Evolutionary conservation across 2,329 filamentous ascomycete genomes (phyloP), one percentile per base, ranked within the genome.

Genomic region (Rachicladosporium sp.): DNA sequence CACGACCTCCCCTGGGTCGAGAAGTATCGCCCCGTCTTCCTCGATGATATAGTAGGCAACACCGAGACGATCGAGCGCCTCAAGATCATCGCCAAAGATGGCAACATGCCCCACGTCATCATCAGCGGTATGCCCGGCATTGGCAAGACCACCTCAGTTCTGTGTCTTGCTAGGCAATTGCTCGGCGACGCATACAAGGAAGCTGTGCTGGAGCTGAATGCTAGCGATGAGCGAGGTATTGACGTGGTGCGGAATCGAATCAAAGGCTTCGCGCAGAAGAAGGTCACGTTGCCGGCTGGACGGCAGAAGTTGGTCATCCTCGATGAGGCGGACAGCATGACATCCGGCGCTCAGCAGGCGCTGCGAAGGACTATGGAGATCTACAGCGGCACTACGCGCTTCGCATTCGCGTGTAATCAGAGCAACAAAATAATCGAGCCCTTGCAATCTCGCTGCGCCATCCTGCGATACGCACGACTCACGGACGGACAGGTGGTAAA

Each of bases 111-210:
- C 2, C 91, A 98, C 65, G 78, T 98, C 56, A 96, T 98, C 64
- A 96, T 98, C 55, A 94, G 86, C n/a, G 91, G 91, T 44, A 96
- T 94, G 87, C 91, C 91, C 12, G 91, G 91, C 57, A 98, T 96
- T 56, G 91, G 91, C 62, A 98, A 98, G 70, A 98, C 91, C 3
- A 96, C 91, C 1, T 94, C 87, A 41, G 80, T 98, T 41, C 69
- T 96, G 45, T 96, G 91, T 59, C 76, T 98, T 35, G 91, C 91
- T 11, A 76, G 89, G 43, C 89, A 96, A 59, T 66, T 98, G 44
- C 71, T 98, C 2, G 91, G 91, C 6, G 83, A 93, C 56, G 74
- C 85, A 23, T 98, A 96, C 70, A 96, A 95, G 64, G 91, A 98
- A 68, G 91, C 91, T 0, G 91, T 98, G 2, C 65, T 98, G 44